Evolutionary conservation across 352 stramenopile species (phyloP), one percentile per base, ranked within the genome.

Genomic region (Blastocystis sp.): DNA sequence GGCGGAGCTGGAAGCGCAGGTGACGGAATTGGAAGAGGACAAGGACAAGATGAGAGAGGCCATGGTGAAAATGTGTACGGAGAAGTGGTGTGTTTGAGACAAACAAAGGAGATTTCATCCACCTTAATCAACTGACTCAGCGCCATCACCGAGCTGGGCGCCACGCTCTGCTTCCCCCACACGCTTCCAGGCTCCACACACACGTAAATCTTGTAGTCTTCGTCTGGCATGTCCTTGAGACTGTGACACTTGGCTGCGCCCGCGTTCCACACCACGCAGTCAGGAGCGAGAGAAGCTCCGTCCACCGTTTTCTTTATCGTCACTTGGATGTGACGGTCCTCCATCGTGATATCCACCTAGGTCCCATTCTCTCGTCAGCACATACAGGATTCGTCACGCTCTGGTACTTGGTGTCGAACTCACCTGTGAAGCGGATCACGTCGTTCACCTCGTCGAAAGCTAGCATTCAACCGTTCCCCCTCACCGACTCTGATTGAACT

Each of bases 231-330:
- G 44, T 84, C 73, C 14, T 3, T 46, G 75, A 84, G 78, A 6
- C 27, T 21, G 29, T 36, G 34, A 44, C 59, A 73, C 53, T 84
- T 84, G 29, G 16, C 63, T 9, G 57, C 36, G 34, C 54, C 78
- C 1, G 59, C 59, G 48, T 84, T 84, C 73, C 73, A 84, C 27
- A 84, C 73, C 4, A 84, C 73, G 36, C 54, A 84, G 32, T 84
- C 73, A 27, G 73, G 36, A 11, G 7, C 14, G 14, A 42, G 44
- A 21, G 36, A 21, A 38, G 4, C 18, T 46, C 34, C 67, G 57
- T 78, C 36, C 8, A 61, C 32, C 21, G 21, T 18, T 11, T 42
- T n/a, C 11, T 56, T 32, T 3, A 78, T 78, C 24, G 44, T 32
- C 42, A 78, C 9, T 18, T 27, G 67, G 4, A 78, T 61, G 8